phyloP scores from a whole-genome alignment of 176 grass and related monocot species.

The Oropetium thomaeum region DNA sequence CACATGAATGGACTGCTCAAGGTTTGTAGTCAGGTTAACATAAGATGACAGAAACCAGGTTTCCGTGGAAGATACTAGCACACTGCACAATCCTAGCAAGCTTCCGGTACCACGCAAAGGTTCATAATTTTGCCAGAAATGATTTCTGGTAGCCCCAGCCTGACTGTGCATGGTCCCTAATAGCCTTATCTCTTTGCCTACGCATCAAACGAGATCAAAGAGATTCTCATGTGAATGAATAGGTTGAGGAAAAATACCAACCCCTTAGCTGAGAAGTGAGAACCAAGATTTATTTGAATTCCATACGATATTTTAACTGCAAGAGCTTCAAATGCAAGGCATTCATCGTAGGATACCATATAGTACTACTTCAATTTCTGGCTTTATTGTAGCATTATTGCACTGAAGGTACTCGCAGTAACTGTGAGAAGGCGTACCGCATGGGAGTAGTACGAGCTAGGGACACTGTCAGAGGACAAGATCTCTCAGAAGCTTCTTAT shows the following conservation, averaged over 20 bases:
- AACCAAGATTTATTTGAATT: neutral
- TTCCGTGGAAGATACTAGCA: neutral
- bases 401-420: slow-evolving; percentile 19
- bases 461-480: slow-evolving; percentile 43
- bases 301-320: neutral
- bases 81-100: neutral
- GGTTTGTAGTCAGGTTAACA: neutral
- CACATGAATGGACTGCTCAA: neutral
- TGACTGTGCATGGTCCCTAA: slow-evolving; percentile 18
- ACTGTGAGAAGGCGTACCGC: slow-evolving; percentile 3
- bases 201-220: neutral
- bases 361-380: slow-evolving; percentile 6
- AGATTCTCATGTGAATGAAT: neutral
- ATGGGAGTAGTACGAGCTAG: neutral
- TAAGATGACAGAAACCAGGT: neutral
- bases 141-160: slow-evolving; percentile 6
- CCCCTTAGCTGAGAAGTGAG: no score
- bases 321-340: neutral
- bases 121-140: slow-evolving; percentile 32
- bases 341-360: neutral
- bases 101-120: slow-evolving; percentile 8
- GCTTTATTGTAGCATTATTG: neutral
- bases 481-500: slow-evolving; percentile 41
- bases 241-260: neutral
- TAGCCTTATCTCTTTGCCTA: neutral